phyloP scores from a whole-genome alignment of 192 early-diverging fungal species.

The Irineochytrium annulatum region DNA sequence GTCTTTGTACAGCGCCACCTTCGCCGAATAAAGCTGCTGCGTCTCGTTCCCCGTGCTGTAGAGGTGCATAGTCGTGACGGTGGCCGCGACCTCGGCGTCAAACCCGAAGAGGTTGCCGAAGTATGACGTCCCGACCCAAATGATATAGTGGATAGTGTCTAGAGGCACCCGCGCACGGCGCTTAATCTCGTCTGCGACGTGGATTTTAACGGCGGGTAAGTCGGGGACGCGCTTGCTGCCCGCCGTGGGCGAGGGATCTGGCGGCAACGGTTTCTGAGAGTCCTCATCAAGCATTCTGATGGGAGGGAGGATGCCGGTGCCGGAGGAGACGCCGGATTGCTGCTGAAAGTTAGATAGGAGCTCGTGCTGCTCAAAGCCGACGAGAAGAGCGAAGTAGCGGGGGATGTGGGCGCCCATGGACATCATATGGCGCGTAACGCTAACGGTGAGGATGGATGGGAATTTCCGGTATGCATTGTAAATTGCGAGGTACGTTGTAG shows the following conservation, averaged over 20 bases:
- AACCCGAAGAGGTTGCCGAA: conserved; percentile 29
- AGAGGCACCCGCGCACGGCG: not conserved
- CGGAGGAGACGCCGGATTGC: too few relatives aligned
- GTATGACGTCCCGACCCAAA: conserved; percentile 18
- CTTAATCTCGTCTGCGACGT: not conserved
- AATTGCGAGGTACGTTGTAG: conserved; percentile 18
- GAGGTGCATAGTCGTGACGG: not conserved
- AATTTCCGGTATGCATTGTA: conserved; percentile 16
- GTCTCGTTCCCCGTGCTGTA: not conserved
- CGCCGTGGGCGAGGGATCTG: too few relatives aligned
- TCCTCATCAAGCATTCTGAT: too few relatives aligned
- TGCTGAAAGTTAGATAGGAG: not conserved
- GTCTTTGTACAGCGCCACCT: not conserved
- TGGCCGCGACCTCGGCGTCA: conserved; percentile 19
- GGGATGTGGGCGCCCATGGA: conserved; percentile 25
- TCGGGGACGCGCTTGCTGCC: not conserved
- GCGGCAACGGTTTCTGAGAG: too few relatives aligned
- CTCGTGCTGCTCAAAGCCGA: conserved; percentile 5
- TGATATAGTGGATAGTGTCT: not conserved
- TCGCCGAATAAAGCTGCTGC: not conserved
- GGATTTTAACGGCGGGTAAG: not conserved
- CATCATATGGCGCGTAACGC: conserved; percentile 11
- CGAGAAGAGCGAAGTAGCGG: conserved; percentile 14
- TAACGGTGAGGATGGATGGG: conserved; percentile 9
- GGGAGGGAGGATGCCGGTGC: too few relatives aligned